Base-by-base conservation (phyloP, 2,329 filamentous ascomycete genomes). In the Ceratocystis cubensis region DNA sequence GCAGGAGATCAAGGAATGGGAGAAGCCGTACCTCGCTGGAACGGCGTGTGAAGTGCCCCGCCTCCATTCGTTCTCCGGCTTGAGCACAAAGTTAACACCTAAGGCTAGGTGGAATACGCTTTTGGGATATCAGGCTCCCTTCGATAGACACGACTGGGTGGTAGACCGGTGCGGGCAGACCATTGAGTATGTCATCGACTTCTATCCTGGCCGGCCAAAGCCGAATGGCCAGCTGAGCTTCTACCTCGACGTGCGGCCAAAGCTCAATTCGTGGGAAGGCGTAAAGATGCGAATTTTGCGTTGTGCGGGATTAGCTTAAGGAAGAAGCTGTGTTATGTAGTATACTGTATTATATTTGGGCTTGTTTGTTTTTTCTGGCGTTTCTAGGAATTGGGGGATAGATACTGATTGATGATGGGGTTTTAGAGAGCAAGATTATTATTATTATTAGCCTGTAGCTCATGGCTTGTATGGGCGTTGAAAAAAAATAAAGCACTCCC, bases 121-220 rank as follows among this genome's bases (percentile, higher is more conserved):
- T 67, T 77, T 96, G 65, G 94, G 94, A n/a, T 97, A 96, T 75
- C 87, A 88, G 68, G 81, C 87, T 65, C 94, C 94, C 1, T 99
- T 99, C 75, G 94, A 99, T 77, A 82, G 94, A 33, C 94, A 99
- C 75, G 94, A 99, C 75, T 99, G 94, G 94, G 86, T 96, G 28
- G 87, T 99, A 45, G 92, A 99, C 76, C 82, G 94, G 64, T 97
- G 94, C 74, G 93, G 89, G 37, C 87, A 80, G 22, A 84, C 84
- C 72, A 78, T 99, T 62, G 94, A 97, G 72, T 99, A 99, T 74
- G 88, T 99, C 48, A 99, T 99, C 75, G 94, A 99, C 76, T 99
- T 99, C 72, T 99, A 99, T 74, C 86, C 91, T 4, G 94, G 94
- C 0, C 79, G 82, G 5, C 66, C 66, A 25, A 76, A 77, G 2